phyloP scores from a whole-genome alignment of 1,284 basidiomycete species.

The Fomes fomentarius region DNA sequence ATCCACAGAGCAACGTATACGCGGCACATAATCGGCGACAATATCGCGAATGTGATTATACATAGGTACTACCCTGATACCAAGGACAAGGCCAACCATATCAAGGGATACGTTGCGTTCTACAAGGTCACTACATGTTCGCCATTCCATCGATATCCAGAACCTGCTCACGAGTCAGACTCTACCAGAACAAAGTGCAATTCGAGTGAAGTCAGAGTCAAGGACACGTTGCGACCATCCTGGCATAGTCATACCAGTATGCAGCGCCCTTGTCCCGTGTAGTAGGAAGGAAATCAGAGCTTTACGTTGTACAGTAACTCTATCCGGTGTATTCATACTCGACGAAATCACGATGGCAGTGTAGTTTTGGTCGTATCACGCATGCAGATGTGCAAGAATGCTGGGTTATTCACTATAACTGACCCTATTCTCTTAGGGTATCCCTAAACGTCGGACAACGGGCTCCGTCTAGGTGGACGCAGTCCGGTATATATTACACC shows the following conservation, averaged over 20 bases:
- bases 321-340: too few species aligned
- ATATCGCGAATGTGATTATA: background rate
- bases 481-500: conserved; percentile 1
- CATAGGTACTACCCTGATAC: conserved; percentile 64
- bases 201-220: too few species aligned
- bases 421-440: too few species aligned
- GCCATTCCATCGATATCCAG: background rate
- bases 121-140: conserved; percentile 72
- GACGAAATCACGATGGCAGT: too few species aligned
- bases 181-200: background rate
- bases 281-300: too few species aligned
- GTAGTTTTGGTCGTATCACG: too few species aligned
- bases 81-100: conserved; percentile 52
- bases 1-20: background rate
- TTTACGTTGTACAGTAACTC: too few species aligned
- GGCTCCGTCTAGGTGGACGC: background rate
- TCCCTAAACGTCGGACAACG: too few species aligned
- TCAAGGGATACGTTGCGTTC: conserved; percentile 65
- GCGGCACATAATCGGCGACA: background rate
- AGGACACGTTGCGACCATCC: background rate
- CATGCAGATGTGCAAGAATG: too few species aligned
- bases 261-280: too few species aligned
- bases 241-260: too few species aligned
- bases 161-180: background rate
- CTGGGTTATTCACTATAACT: too few species aligned